Percentiles rank a stretch among this genome's conserved stretches.
phyloP scores from a whole-genome alignment of 441 rosid genomes.

The Pelargonium cotyledonis region DNA sequence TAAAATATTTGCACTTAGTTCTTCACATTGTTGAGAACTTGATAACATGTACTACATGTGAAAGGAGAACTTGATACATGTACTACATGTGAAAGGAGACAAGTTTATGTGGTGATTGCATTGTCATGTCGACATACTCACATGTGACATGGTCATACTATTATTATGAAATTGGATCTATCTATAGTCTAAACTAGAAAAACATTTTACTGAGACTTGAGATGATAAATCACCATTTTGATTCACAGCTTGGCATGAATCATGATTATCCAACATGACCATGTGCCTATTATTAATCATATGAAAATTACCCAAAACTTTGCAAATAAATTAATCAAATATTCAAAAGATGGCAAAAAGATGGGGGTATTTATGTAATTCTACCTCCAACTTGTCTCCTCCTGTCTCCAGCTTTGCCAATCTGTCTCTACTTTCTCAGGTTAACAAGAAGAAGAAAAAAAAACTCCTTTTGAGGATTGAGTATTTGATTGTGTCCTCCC shows the following conservation, averaged over 20 bases:
- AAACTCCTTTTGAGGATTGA: neutral
- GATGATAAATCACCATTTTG: slow-evolving; percentile 2
- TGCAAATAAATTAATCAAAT: no score
- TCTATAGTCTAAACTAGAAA: neutral
- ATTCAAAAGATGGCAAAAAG: neutral
- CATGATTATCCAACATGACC: slow-evolving; percentile 21
- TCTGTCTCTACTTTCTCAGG: slow-evolving; percentile 11
- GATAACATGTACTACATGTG: slow-evolving; percentile 8
- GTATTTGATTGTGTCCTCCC: neutral
- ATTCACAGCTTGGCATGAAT: neutral
- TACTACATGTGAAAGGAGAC: slow-evolving; percentile 14
- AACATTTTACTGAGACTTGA: neutral
- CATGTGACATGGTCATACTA: slow-evolving; percentile 13
- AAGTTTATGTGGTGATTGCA: slow-evolving; percentile 1
- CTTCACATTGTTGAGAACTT: no score
- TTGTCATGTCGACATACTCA: slow-evolving; percentile 13
- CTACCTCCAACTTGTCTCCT: slow-evolving; percentile 13
- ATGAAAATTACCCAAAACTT: neutral
- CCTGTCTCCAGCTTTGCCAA: slow-evolving; percentile 14
- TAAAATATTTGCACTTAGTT: no score
- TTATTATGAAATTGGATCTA: slow-evolving; percentile 3
- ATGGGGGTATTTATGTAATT: slow-evolving; percentile 27
- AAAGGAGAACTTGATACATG: slow-evolving; percentile 3
- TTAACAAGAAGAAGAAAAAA: slow-evolving; percentile 10
- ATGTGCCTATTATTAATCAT: slow-evolving; percentile 25